Percentiles rank a stretch among this genome's conserved stretches.
These are phyloP conservation scores for Eucalyptus brandiana DNA, from an alignment of 345 rosid genomes.

Conservation along the genomic window DNA sequence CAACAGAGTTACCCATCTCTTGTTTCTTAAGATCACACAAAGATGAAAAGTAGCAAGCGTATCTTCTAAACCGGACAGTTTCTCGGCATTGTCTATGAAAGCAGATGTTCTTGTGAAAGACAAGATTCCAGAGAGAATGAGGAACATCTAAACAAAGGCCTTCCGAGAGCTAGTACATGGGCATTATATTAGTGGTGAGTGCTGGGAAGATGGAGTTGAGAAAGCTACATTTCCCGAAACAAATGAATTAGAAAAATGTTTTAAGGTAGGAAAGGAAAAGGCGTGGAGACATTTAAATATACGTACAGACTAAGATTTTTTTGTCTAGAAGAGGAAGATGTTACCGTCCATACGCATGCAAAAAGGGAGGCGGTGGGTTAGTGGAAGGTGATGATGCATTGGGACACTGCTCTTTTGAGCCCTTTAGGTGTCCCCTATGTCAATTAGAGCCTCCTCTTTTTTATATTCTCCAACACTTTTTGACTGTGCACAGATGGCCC, in stretches of 20 bases:
- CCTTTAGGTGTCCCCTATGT: not conserved
- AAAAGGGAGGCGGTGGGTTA: not conserved
- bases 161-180: not conserved
- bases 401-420: not conserved
- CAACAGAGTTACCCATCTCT: constrained; percentile 6
- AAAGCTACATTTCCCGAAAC: not conserved
- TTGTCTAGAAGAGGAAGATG: not conserved
- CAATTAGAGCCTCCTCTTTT: not conserved
- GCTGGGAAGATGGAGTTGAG: not conserved
- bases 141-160: not conserved
- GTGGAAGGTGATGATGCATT: not conserved
- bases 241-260: not conserved
- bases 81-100: not conserved
- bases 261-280: not conserved
- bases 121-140: not conserved
- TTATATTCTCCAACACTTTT: not conserved
- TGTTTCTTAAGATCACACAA: not conserved
- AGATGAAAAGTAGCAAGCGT: not conserved
- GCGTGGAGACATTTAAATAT: not conserved
- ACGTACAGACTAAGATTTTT: not conserved
- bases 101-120: not conserved
- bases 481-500: not conserved
- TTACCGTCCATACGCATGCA: constrained; percentile 8
- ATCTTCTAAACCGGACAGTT: not conserved
- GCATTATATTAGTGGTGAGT: not conserved